These are phyloP conservation scores for Mercurialis annua DNA, from an alignment of 345 rosid genomes.

Conservation along the genomic window DNA sequence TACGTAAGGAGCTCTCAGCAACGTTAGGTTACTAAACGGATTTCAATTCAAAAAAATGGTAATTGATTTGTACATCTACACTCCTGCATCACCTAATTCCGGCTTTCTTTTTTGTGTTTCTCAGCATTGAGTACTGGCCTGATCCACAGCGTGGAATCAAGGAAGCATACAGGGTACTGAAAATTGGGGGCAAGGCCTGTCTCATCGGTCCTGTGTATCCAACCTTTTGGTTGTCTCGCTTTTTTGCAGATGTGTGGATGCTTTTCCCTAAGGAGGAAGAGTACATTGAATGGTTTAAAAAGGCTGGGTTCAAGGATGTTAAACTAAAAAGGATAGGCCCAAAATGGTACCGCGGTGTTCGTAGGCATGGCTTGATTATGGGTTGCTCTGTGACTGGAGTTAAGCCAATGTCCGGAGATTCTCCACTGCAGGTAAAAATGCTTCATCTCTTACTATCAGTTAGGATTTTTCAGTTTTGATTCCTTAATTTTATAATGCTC, in stretches of 20 bases:
- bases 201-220: constrained; percentile 38
- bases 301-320: constrained; percentile 37
- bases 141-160: constrained; percentile 39
- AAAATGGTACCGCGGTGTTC: constrained; percentile 39
- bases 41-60: no score
- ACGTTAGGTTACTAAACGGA: no score
- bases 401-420: constrained; percentile 34
- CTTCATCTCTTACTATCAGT: not conserved
- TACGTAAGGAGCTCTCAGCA: no score
- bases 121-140: constrained; percentile 41
- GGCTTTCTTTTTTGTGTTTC: not conserved
- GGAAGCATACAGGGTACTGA: constrained; percentile 40
- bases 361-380: constrained; percentile 38
- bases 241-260: constrained; percentile 41
- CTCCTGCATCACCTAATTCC: not conserved
- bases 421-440: constrained; percentile 31
- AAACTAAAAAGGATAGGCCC: constrained; percentile 40
- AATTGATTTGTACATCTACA: not conserved
- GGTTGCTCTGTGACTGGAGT: constrained; percentile 43
- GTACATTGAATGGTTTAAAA: constrained; percentile 41
- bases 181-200: constrained; percentile 40
- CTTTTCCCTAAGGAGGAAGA: constrained; percentile 42
- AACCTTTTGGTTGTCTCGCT: constrained; percentile 38
- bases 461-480: not conserved
- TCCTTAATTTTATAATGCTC: not conserved